Percentiles rank a stretch among this genome's conserved stretches.
Evolutionary conservation across 2,329 filamentous ascomycete species (phyloP).

Genomic region (Microdochium bolleyi): DNA sequence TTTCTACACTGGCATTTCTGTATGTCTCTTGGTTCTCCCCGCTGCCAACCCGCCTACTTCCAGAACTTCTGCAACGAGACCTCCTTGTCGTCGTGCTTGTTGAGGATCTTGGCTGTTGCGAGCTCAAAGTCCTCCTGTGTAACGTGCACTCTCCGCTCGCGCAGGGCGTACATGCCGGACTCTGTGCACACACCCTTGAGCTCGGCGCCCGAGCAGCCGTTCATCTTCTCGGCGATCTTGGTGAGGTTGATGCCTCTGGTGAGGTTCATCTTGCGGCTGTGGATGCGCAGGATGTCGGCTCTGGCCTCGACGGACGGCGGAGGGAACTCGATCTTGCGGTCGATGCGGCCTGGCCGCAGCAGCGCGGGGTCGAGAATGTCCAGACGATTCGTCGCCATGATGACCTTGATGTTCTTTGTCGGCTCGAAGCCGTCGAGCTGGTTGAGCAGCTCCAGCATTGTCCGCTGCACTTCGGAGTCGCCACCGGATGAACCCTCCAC

Average conservation of each 20-base stretch:
- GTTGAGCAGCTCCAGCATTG: conserved; percentile 96
- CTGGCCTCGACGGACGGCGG: conserved; percentile 93
- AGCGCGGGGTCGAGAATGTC: conserved; percentile 95
- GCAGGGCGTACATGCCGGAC: conserved; percentile 94
- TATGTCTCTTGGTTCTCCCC: no score
- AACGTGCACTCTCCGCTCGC: conserved; percentile 92
- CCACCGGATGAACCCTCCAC: conserved; percentile 93
- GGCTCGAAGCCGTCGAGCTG: conserved; percentile 98
- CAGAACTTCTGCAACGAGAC: conserved; percentile 82
- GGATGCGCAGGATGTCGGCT: conserved; percentile 95
- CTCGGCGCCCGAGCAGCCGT: conserved; percentile 94
- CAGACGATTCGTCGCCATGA: conserved; percentile 98
- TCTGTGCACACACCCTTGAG: conserved; percentile 98
- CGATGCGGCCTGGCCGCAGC: conserved; percentile 91
- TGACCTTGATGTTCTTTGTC: conserved; percentile 99
- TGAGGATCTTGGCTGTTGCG: conserved; percentile 96
- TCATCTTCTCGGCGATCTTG: conserved; percentile 99
- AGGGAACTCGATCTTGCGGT: conserved; percentile 98
- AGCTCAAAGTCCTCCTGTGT: conserved; percentile 99
- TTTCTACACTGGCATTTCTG: no score
- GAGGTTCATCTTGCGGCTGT: conserved; percentile 97
- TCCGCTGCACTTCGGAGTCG: conserved; percentile 96
- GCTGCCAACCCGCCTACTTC: conserved; percentile 43
- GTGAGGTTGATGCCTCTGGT: conserved; percentile 94
- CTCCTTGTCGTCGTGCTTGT: conserved; percentile 99